Evolutionary conservation across 2,329 filamentous ascomycete species (phyloP).

Genomic region (Fusarium cicatricum): DNA sequence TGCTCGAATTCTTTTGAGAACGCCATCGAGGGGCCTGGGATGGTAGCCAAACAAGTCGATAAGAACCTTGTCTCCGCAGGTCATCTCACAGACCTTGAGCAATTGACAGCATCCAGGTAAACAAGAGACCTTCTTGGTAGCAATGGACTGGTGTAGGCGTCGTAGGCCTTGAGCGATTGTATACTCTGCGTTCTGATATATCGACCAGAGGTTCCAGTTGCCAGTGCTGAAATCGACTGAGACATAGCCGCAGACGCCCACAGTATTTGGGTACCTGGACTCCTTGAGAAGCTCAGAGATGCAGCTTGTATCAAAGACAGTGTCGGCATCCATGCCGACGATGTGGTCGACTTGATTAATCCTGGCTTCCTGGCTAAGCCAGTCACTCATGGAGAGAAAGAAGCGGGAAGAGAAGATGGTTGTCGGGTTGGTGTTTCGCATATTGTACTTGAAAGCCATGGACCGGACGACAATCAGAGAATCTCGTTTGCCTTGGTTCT

Average conservation of each 20-base stretch:
- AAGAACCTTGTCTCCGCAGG: constrained; percentile 35
- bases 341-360: constrained; percentile 48
- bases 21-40: constrained; percentile 31
- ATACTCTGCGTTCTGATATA: constrained; percentile 41
- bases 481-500: constrained; percentile 55
- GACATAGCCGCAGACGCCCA: constrained; percentile 55
- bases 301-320: constrained; percentile 49
- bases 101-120: constrained; percentile 38
- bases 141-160: constrained; percentile 38
- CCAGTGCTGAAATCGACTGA: constrained; percentile 37
- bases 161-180: constrained; percentile 39
- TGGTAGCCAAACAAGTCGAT: constrained; percentile 38
- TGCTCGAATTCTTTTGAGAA: constrained; percentile 38
- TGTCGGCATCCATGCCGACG: constrained; percentile 53
- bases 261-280: constrained; percentile 47
- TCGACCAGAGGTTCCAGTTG: constrained; percentile 39
- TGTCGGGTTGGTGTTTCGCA: constrained; percentile 45
- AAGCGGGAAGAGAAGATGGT: constrained; percentile 50
- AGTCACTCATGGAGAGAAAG: constrained; percentile 46
- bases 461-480: constrained; percentile 52
- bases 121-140: constrained; percentile 39
- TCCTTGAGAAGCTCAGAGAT: constrained; percentile 49
- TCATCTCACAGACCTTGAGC: constrained; percentile 35
- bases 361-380: constrained; percentile 41
- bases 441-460: constrained; percentile 53